A percentile compares a stretch with the other conserved stretches of the same genome.
Evolutionary conservation across 192 early-diverging fungal genomes (phyloP).

Genomic region (Podila verticillata): DNA sequence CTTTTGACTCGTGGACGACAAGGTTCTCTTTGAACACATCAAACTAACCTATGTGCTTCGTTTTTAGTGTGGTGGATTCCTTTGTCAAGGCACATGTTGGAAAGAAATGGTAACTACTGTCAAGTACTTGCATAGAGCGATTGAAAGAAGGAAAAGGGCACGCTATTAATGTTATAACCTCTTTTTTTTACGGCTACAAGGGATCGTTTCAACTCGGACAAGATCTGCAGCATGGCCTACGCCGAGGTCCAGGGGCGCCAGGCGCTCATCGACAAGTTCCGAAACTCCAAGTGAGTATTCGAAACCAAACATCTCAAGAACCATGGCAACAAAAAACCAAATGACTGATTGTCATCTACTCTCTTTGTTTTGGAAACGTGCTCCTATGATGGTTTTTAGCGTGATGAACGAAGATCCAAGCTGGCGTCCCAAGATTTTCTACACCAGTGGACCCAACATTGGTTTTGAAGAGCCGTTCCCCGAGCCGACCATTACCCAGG

Average conservation of each 20-base stretch:
- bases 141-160: too few species aligned
- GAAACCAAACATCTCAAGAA: neutral
- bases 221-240: conserved; percentile 77
- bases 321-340: neutral
- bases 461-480: conserved; percentile 77
- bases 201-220: conserved; percentile 79
- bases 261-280: conserved; percentile 80
- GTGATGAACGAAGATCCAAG: conserved; percentile 82
- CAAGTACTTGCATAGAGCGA: too few species aligned
- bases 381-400: conserved; percentile 32
- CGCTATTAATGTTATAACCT: neutral
- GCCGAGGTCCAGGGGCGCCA: conserved; percentile 83
- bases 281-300: conserved; percentile 75
- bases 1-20: neutral
- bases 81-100: conserved; percentile 77
- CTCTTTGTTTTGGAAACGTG: neutral
- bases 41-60: too few species aligned
- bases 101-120: conserved; percentile 67
- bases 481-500: conserved; percentile 49
- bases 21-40: too few species aligned
- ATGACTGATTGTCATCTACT: neutral
- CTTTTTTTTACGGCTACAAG: conserved; percentile 33
- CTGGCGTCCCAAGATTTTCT: conserved; percentile 83
- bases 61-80: conserved; percentile 63
- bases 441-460: conserved; percentile 60